Evolutionary conservation across 2,329 filamentous ascomycete species (phyloP).

Genomic region (Cladophialophora yegresii): DNA sequence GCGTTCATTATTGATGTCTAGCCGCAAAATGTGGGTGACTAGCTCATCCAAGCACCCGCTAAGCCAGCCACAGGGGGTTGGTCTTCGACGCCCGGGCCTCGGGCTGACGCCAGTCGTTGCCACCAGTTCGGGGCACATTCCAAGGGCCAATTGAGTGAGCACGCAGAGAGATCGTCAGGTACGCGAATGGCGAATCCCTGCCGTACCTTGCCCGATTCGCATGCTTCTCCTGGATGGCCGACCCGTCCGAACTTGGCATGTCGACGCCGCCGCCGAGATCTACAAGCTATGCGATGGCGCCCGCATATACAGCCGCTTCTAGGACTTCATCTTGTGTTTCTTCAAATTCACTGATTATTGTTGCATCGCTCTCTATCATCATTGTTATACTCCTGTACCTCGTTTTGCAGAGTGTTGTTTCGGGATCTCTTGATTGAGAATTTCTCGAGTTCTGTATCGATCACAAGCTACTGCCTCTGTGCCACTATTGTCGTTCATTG

Average conservation of each 20-base stretch:
- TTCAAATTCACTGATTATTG: neutral
- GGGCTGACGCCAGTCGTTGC: slow-evolving; percentile 13
- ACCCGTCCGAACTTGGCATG: slow-evolving; percentile 20
- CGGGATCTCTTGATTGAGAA: slow-evolving; percentile 37
- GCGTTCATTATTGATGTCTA: neutral
- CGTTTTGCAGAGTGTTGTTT: neutral
- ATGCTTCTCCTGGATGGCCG: slow-evolving; percentile 8
- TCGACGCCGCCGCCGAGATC: slow-evolving; percentile 11
- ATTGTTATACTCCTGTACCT: slow-evolving; percentile 8
- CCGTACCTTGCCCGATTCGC: slow-evolving; percentile 8
- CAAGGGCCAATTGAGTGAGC: slow-evolving; percentile 24
- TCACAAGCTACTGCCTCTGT: slow-evolving; percentile 7
- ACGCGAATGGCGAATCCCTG: slow-evolving; percentile 21
- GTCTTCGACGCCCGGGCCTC: neutral
- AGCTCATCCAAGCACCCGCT: neutral
- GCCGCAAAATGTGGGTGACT: neutral
- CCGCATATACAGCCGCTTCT: neutral
- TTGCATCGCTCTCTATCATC: slow-evolving; percentile 1
- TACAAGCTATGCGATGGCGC: slow-evolving; percentile 8
- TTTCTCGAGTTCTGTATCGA: slow-evolving; percentile 15
- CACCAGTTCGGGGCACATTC: slow-evolving; percentile 22
- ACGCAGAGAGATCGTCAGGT: slow-evolving; percentile 30
- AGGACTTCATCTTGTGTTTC: slow-evolving; percentile 2
- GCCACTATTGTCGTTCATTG: slow-evolving; percentile 13
- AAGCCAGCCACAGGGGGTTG: slow-evolving; percentile 11